These are phyloP conservation scores for Psilocybe cubensis DNA, from an alignment of 768 basidiomycete genomes.

Conservation along the genomic window DNA sequence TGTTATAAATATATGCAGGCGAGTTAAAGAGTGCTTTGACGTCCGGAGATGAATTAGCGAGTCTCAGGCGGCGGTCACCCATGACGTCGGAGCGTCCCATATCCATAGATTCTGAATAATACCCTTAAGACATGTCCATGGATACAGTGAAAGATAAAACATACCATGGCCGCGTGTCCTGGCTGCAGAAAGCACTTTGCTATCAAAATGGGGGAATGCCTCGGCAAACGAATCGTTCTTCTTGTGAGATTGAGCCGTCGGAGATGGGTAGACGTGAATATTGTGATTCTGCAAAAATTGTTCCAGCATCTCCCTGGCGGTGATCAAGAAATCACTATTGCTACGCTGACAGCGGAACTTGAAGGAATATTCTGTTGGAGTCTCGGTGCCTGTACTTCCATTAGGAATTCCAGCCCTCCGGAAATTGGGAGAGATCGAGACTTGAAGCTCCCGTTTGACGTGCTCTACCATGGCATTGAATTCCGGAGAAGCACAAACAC, in stretches of 20 bases:
- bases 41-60: slow-evolving; percentile 90
- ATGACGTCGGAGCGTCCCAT: slow-evolving; percentile 73
- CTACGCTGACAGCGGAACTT: slow-evolving; percentile 95
- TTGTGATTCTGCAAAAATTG: slow-evolving; percentile 87
- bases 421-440: slow-evolving; percentile 84
- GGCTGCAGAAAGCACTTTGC: slow-evolving; percentile 86
- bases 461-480: slow-evolving; percentile 87
- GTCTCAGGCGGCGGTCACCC: slow-evolving; percentile 73
- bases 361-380: slow-evolving; percentile 83
- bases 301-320: slow-evolving; percentile 91
- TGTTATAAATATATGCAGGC: slow-evolving; percentile 79
- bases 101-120: slow-evolving; percentile 69
- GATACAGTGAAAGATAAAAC: slow-evolving; percentile 18
- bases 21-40: slow-evolving; percentile 95
- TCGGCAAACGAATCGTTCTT: slow-evolving; percentile 93
- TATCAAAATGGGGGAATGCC: slow-evolving; percentile 95
- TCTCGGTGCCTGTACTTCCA: slow-evolving; percentile 52
- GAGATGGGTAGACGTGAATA: slow-evolving; percentile 80
- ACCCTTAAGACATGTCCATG: slow-evolving; percentile 1
- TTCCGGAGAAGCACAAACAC: slow-evolving; percentile 77
- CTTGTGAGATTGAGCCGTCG: slow-evolving; percentile 79
- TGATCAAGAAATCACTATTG: slow-evolving; percentile 90
- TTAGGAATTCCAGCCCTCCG: slow-evolving; percentile 52
- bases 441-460: slow-evolving; percentile 92
- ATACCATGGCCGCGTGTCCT: slow-evolving; percentile 66